These are phyloP conservation scores for Chytriomyces hyalinus DNA, from an alignment of 192 early-diverging fungal species.

Conservation along the genomic window DNA sequence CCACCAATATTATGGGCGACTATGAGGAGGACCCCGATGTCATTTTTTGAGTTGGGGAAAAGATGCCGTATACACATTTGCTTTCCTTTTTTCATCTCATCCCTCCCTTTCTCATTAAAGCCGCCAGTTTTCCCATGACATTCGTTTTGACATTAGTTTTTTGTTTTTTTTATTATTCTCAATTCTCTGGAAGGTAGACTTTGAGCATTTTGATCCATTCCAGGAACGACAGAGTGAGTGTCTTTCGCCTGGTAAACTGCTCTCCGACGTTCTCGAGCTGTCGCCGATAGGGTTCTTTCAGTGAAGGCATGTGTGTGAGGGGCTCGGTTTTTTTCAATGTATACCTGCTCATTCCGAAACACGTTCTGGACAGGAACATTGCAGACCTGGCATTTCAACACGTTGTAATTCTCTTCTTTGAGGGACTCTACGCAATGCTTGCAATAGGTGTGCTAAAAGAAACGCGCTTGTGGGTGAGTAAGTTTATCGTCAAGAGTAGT, in stretches of 20 bases:
- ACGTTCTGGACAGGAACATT: conserved; percentile 39
- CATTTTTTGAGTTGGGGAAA: conserved; percentile 50
- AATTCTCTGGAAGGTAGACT: conserved; percentile 41
- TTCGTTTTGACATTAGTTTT: no score
- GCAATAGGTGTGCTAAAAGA: conserved; percentile 59
- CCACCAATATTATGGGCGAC: conserved; percentile 53
- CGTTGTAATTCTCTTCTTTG: conserved; percentile 61
- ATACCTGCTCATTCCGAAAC: conserved; percentile 54
- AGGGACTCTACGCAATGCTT: conserved; percentile 51
- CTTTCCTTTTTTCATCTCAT: background rate
- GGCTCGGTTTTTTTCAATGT: no score
- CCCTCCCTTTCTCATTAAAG: no score
- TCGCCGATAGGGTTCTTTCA: background rate
- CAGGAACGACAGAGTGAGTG: conserved; percentile 53
- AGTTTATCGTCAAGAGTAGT: background rate
- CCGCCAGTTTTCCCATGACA: no score
- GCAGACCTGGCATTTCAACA: conserved; percentile 52
- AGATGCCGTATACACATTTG: background rate
- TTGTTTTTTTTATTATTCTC: background rate
- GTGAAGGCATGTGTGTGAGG: no score
- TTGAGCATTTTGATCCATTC: conserved; percentile 56
- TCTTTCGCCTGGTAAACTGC: conserved; percentile 54
- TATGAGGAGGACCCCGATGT: conserved; percentile 64
- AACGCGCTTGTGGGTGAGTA: background rate
- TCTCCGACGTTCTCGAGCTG: conserved; percentile 55